Evolutionary conservation across 805 yeast species (phyloP), one percentile per base, ranked within the genome.

Genomic region (Schizosaccharomyces octosporus): DNA sequence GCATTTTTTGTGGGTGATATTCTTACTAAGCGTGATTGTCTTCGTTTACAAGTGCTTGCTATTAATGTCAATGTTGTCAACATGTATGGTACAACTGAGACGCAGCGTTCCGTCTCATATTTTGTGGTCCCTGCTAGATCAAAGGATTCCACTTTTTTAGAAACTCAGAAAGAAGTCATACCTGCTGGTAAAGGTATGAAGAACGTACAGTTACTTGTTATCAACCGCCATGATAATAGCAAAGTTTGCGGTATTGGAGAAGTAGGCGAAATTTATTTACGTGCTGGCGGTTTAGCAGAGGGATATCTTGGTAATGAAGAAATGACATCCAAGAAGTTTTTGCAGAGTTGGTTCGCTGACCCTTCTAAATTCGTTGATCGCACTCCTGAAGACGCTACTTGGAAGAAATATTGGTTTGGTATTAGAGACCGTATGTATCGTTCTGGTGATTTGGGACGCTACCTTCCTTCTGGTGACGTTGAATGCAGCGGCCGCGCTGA

Each of bases 401-500:
- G 95, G 94, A 80, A 87, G 72, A 72, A 80, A 66, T 79, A 80
- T 63, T 93, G 95, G 95, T 72, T 79, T 57, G 97, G 97, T 0
- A 95, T 96, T 66, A 81, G 98, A 69, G 99, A 94, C 72, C 80
- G 99, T 69, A 74, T 94, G 63, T 93, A 93, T 76, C 79, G 97
- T 73, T 90, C 97, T 55, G 99, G 99, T 66, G 99, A 93, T 73
- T 77, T 93, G 65, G 99, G 98, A 62, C 81, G 98, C 67, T 93
- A 94, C 71, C 75, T 89, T 63, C 97, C 97, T 5, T 96, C 89
- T 69, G 99, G 98, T 62, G 87, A 93, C 74, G 88, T 93, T 67
- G 99, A 93, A 75, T 90, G 97, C 72, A 85, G 95, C 70, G 99
- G 99, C 63, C 81, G 99, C 71, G 98, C 98, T 32, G 99, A 93